phyloP scores from a whole-genome alignment of 352 stramenopile species.

The Phytophthora lateralis region DNA sequence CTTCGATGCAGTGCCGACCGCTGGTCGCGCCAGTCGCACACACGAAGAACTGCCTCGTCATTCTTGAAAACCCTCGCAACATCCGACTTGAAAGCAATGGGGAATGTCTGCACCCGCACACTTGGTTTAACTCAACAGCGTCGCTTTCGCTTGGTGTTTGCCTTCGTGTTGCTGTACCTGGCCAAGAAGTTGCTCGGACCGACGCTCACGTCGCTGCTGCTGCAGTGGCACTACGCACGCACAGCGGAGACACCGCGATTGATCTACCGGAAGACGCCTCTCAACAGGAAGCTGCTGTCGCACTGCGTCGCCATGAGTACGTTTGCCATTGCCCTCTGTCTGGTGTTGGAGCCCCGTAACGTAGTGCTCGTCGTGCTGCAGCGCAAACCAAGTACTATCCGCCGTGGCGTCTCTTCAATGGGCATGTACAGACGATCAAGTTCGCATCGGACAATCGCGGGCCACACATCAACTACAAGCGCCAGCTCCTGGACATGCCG shows the following conservation, averaged over 20 bases:
- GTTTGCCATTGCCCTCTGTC: slow-evolving; percentile 9
- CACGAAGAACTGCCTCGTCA: slow-evolving; percentile 9
- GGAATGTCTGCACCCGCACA: slow-evolving; percentile 14
- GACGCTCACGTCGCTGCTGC: slow-evolving; percentile 21
- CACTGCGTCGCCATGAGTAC: slow-evolving; percentile 51
- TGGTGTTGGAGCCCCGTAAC: neutral
- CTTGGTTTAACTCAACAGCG: slow-evolving; percentile 3
- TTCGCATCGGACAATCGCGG: slow-evolving; percentile 34
- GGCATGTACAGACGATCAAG: slow-evolving; percentile 60
- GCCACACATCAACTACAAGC: slow-evolving; percentile 52
- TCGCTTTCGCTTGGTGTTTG: slow-evolving; percentile 8
- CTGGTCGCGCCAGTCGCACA: slow-evolving; percentile 13
- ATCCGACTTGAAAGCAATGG: slow-evolving; percentile 17
- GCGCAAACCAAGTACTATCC: slow-evolving; percentile 59
- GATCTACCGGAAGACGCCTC: slow-evolving; percentile 43
- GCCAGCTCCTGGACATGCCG: slow-evolving; percentile 61
- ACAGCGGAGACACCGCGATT: slow-evolving; percentile 43
- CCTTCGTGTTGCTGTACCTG: slow-evolving; percentile 21
- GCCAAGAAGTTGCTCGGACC: slow-evolving; percentile 29
- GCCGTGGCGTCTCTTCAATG: slow-evolving; percentile 55
- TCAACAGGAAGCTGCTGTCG: slow-evolving; percentile 45
- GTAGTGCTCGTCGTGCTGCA: slow-evolving; percentile 18
- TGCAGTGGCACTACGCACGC: slow-evolving; percentile 34
- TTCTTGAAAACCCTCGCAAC: slow-evolving; percentile 19
- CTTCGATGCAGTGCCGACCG: neutral